Evolutionary conservation across 257 asterid genomes (phyloP).

Genomic region (Nicotiana sylvestris): DNA sequence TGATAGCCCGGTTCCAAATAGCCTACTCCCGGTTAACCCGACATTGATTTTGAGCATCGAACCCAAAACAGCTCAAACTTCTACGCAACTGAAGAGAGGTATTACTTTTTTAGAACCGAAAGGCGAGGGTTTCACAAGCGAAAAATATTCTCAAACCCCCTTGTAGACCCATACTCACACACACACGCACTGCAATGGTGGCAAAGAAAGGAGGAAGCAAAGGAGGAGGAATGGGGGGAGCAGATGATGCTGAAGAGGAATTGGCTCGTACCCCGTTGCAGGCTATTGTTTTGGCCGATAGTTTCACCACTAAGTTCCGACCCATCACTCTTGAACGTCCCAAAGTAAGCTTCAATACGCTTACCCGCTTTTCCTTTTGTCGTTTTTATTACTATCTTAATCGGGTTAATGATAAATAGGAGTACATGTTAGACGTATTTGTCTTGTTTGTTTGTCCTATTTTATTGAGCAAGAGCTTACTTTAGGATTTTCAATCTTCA

Average conservation of each 20-base stretch:
- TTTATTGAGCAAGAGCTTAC: too few relatives aligned
- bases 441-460: too few relatives aligned
- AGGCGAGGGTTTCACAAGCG: constrained; percentile 9
- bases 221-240: constrained; percentile 39
- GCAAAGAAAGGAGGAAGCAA: constrained; percentile 57
- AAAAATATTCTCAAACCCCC: not conserved
- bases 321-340: constrained; percentile 97
- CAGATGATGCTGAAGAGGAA: constrained; percentile 70
- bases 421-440: too few relatives aligned
- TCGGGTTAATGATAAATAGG: too few relatives aligned
- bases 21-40: not conserved
- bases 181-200: constrained; percentile 37
- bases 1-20: not conserved
- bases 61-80: not conserved
- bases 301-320: constrained; percentile 91
- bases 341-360: constrained; percentile 39
- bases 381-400: not conserved
- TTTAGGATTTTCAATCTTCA: too few relatives aligned
- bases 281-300: constrained; percentile 90
- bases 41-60: not conserved
- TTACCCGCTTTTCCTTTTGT: not conserved
- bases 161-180: not conserved
- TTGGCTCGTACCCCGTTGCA: constrained; percentile 69
- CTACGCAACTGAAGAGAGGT: not conserved
- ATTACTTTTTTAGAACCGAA: not conserved